These are phyloP conservation scores for Annulohypoxylon nitens DNA, from an alignment of 495 filamentous ascomycete genomes.

Conservation along the genomic window DNA sequence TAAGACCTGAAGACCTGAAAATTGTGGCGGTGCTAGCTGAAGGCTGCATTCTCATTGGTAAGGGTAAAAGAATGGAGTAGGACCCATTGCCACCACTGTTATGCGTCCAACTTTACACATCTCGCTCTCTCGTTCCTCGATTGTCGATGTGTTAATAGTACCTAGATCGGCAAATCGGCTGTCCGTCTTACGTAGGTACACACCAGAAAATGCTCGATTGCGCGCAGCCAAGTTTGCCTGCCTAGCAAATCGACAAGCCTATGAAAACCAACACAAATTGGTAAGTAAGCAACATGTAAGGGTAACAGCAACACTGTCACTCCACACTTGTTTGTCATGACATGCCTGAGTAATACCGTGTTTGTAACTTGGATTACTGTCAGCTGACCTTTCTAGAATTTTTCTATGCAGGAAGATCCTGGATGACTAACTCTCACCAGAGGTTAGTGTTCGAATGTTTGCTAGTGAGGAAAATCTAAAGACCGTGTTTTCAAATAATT, in stretches of 20 bases:
- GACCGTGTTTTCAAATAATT: background rate
- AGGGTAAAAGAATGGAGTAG: conserved; percentile 1
- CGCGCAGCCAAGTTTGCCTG: background rate
- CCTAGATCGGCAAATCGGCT: background rate
- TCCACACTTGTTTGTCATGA: conserved; percentile 6
- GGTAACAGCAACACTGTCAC: background rate
- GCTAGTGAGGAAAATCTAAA: background rate
- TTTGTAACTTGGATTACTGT: conserved; percentile 4
- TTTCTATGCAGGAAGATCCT: conserved; percentile 20
- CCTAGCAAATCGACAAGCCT: background rate
- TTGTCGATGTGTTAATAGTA: background rate
- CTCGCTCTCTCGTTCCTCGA: conserved; percentile 4
- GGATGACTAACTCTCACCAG: conserved; percentile 4
- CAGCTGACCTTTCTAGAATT: conserved; percentile 32
- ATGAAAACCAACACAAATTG: background rate
- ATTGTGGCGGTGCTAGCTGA: conserved; percentile 33
- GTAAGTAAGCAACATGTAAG: background rate
- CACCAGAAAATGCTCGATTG: background rate
- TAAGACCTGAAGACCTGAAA: conserved; percentile 1
- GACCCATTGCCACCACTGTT: conserved; percentile 20
- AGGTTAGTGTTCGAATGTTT: conserved; percentile 18
- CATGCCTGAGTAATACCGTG: background rate
- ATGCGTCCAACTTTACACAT: conserved; percentile 5
- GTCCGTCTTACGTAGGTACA: background rate
- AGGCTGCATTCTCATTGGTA: conserved; percentile 9